Percentiles rank a stretch among this genome's conserved stretches.
Conservation (phyloP, 75 land plant genomes). For the Sequoia sempervirens region DNA sequence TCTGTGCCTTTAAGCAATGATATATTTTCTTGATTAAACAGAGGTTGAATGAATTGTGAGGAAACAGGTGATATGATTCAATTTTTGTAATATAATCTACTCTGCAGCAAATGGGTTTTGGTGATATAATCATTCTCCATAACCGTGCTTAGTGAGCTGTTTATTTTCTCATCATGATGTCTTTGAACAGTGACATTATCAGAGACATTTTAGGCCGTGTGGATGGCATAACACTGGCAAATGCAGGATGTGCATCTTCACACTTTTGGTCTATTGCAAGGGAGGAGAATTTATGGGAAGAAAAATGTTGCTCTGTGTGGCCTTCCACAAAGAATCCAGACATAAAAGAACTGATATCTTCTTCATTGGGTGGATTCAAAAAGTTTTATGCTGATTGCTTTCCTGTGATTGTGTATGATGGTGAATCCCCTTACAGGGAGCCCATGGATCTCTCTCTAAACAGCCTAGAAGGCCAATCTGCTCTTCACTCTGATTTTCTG, state of each 20-base stretch:
- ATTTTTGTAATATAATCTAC: too few relatives aligned
- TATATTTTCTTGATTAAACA: too few relatives aligned
- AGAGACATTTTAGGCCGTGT: conserved; percentile 65
- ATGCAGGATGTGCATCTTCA: conserved; percentile 63
- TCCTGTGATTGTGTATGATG: conserved; percentile 11
- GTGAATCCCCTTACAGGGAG: neutral
- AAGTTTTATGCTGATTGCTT: conserved; percentile 33
- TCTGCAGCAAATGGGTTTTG: too few relatives aligned
- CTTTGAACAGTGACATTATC: conserved; percentile 54
- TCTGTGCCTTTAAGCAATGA: too few relatives aligned
- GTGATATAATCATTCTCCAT: too few relatives aligned
- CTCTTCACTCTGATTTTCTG: conserved; percentile 16
- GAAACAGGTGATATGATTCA: too few relatives aligned
- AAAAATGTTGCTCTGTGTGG: conserved; percentile 56
- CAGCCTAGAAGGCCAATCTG: neutral
- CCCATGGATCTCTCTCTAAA: neutral
- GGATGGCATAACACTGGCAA: conserved; percentile 72
- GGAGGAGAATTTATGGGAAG: conserved; percentile 69
- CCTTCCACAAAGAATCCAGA: conserved; percentile 60
- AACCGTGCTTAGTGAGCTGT: too few relatives aligned
- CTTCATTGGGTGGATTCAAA: conserved; percentile 62
- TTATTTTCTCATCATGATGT: neutral
- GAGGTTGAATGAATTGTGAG: too few relatives aligned
- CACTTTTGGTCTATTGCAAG: conserved; percentile 38
- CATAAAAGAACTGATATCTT: conserved; percentile 36